A percentile compares a stretch with the other conserved stretches of the same genome.
These are phyloP conservation scores for Penicillium sumatraense DNA, from an alignment of 2,329 filamentous ascomycete genomes.

Conservation along the genomic window DNA sequence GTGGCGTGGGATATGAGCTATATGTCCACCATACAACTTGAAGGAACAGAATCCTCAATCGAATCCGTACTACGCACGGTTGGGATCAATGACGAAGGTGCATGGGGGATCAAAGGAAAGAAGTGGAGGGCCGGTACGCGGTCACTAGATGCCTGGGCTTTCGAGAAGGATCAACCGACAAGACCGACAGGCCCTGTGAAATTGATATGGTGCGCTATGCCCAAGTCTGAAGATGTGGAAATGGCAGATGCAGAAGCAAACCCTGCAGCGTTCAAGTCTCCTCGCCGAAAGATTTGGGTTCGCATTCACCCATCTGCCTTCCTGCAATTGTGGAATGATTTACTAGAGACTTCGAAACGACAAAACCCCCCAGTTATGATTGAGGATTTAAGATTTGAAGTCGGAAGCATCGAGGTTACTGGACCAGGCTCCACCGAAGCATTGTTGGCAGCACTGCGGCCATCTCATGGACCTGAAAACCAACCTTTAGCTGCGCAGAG, in stretches of 20 bases:
- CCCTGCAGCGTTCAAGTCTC: constrained; percentile 31
- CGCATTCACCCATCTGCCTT: constrained; percentile 81
- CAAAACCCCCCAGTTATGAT: constrained; percentile 65
- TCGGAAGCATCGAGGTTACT: constrained; percentile 71
- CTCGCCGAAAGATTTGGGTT: constrained; percentile 65
- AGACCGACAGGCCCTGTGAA: constrained; percentile 73
- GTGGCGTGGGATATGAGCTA: constrained; percentile 95
- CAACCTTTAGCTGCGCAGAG: constrained; percentile 29
- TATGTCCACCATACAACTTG: constrained; percentile 80
- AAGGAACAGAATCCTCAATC: constrained; percentile 68
- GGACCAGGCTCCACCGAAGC: constrained; percentile 81
- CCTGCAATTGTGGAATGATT: constrained; percentile 65
- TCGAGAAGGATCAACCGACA: constrained; percentile 58
- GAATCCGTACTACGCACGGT: constrained; percentile 69
- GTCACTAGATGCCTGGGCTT: constrained; percentile 61
- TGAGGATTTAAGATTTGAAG: constrained; percentile 71
- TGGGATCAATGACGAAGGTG: constrained; percentile 62
- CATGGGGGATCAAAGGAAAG: constrained; percentile 66
- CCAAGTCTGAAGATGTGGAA: constrained; percentile 37
- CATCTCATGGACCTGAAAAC: constrained; percentile 33
- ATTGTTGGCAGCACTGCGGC: constrained; percentile 70
- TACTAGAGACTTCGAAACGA: constrained; percentile 62
- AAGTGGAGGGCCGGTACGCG: constrained; percentile 73
- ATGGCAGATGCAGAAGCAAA: constrained; percentile 37
- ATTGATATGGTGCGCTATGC: constrained; percentile 71